Conservation (phyloP, 768 basidiomycete genomes). For the Podaxis sp. region DNA sequence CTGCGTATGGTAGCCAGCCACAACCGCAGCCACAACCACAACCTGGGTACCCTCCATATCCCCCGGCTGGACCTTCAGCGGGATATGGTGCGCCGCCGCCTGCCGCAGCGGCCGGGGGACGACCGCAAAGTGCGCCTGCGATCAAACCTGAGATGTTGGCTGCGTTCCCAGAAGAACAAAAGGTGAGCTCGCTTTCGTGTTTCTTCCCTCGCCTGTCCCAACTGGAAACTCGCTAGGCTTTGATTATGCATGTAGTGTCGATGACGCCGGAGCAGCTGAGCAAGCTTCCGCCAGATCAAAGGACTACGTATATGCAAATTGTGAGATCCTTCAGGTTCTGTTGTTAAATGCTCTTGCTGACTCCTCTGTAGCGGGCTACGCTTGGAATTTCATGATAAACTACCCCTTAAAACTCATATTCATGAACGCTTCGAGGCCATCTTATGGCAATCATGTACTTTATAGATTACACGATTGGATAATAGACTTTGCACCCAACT, state of each 20-base stretch:
- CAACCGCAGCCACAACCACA: slow-evolving; percentile 13
- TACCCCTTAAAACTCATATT: too few relatives aligned
- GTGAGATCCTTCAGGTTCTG: slow-evolving; percentile 43
- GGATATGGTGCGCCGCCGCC: slow-evolving; percentile 25
- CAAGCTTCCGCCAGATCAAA: slow-evolving; percentile 68
- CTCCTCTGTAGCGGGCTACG: slow-evolving; percentile 33
- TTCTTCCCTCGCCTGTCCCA: neutral
- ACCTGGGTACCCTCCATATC: slow-evolving; percentile 22
- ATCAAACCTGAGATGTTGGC: slow-evolving; percentile 49
- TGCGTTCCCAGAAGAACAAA: slow-evolving; percentile 67
- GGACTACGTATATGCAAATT: slow-evolving; percentile 78
- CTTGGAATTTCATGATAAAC: slow-evolving; percentile 28
- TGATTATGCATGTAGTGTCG: slow-evolving; percentile 75
- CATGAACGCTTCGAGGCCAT: too few relatives aligned
- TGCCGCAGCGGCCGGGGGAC: slow-evolving; percentile 21
- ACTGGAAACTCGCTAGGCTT: slow-evolving; percentile 39
- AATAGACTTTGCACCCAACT: too few relatives aligned
- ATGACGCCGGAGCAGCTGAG: slow-evolving; percentile 88
- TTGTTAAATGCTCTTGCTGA: neutral
- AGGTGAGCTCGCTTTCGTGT: slow-evolving; percentile 37
- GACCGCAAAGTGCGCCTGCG: neutral
- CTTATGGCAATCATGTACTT: too few relatives aligned
- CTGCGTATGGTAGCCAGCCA: slow-evolving; percentile 18
- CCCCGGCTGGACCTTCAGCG: slow-evolving; percentile 18
- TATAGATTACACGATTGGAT: too few relatives aligned